Conservation (phyloP, 306 rosid genomes). For the Pyrus pyrifolia region DNA sequence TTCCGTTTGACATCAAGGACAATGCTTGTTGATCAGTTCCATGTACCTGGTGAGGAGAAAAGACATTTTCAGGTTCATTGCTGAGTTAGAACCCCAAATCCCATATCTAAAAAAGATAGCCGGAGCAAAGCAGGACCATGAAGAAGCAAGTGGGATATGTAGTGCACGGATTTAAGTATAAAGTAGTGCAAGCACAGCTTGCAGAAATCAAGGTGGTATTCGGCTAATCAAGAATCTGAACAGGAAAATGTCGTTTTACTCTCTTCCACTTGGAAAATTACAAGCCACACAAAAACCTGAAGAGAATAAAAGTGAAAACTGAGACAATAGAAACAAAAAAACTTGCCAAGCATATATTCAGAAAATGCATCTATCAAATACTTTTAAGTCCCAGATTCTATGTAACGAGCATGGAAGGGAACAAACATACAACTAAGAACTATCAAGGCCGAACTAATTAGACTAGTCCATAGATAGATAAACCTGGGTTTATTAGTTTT, state of each 20-base stretch:
- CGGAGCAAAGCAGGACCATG: neutral
- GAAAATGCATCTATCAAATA: neutral
- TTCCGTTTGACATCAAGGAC: neutral
- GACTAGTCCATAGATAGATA: neutral
- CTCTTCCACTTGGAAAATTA: neutral
- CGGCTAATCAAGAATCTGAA: neutral
- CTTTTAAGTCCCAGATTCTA: neutral
- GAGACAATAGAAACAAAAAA: neutral
- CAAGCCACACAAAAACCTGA: constrained; percentile 9
- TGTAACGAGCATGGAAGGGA: neutral
- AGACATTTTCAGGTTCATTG: neutral
- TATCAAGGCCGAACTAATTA: neutral
- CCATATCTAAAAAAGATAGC: neutral
- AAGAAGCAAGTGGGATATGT: neutral
- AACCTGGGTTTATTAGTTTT: neutral
- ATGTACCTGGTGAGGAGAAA: neutral
- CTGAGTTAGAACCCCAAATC: neutral
- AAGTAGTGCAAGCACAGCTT: neutral
- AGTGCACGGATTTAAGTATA: neutral
- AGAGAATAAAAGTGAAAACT: neutral
- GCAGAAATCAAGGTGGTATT: neutral
- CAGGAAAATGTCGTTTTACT: neutral
- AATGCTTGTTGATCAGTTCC: neutral
- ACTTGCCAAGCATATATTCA: neutral
- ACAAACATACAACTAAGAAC: neutral